Evolutionary conservation across 192 early-diverging fungal genomes (phyloP).

Genomic region (Glomus cerebriforme): DNA sequence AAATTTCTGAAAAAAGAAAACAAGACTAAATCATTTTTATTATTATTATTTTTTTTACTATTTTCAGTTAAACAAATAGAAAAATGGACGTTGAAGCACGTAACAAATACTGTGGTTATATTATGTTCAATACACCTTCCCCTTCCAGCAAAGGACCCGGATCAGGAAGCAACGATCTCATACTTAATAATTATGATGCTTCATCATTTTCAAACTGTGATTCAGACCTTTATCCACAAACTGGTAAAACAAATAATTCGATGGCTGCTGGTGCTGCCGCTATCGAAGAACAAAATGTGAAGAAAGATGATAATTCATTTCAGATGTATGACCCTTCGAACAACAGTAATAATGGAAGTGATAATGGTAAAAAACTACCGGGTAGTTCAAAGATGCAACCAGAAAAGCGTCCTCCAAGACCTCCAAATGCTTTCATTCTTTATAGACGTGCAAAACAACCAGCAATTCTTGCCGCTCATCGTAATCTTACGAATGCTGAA

Average conservation of each 20-base stretch:
- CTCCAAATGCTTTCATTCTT: slow-evolving; percentile 30
- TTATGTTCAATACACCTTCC: slow-evolving; percentile 20
- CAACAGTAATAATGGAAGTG: not conserved
- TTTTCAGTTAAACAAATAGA: not conserved
- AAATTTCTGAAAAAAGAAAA: not conserved
- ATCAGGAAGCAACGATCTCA: not conserved
- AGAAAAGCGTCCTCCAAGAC: slow-evolving; percentile 25
- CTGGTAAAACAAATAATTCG: not conserved
- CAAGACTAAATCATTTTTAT: not conserved
- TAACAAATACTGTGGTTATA: slow-evolving; percentile 9
- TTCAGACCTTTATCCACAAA: not conserved
- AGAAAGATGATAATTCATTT: not conserved
- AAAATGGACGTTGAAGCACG: slow-evolving; percentile 14
- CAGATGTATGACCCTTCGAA: not conserved
- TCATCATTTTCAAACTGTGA: not conserved
- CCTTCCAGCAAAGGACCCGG: not conserved
- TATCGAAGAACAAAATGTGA: not conserved
- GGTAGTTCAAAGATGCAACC: not conserved
- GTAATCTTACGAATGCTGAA: slow-evolving; percentile 26
- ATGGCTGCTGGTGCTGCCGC: slow-evolving; percentile 29
- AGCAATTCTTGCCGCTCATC: slow-evolving; percentile 8
- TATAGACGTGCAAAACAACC: slow-evolving; percentile 32
- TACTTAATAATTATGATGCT: slow-evolving; percentile 8
- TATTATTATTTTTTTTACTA: not conserved
- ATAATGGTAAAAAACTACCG: not conserved